Conservation (phyloP, 345 rosid species). For the Eucalyptus grandis region DNA sequence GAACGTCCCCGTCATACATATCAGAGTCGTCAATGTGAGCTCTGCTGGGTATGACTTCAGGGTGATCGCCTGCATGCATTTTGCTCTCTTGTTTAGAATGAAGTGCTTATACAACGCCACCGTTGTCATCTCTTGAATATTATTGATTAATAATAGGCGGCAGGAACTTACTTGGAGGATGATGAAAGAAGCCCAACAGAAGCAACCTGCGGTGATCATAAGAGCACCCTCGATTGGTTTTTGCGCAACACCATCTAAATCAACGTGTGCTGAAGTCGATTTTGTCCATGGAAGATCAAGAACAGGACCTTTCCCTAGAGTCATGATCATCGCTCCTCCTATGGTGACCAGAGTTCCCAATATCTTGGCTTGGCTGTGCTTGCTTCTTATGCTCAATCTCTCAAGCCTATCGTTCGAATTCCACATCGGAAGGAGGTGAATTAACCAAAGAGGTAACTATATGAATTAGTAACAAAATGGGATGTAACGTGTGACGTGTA, state of each 20-base stretch:
- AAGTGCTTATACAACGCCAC: neutral
- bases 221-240: slow-evolving; percentile 50
- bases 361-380: slow-evolving; percentile 74
- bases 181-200: slow-evolving; percentile 63
- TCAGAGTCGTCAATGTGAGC: slow-evolving; percentile 58
- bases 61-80: slow-evolving; percentile 31
- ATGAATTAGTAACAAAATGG: too few relatives aligned
- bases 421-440: neutral
- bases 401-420: slow-evolving; percentile 40
- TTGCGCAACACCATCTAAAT: neutral
- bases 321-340: slow-evolving; percentile 93
- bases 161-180: slow-evolving; percentile 34
- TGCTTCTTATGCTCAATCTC: slow-evolving; percentile 38
- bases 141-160: neutral
- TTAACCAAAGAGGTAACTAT: too few relatives aligned
- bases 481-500: neutral
- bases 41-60: slow-evolving; percentile 49
- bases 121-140: neutral
- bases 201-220: slow-evolving; percentile 44
- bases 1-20: slow-evolving; percentile 45
- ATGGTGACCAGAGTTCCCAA: slow-evolving; percentile 77
- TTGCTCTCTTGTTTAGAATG: neutral
- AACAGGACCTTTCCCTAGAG: slow-evolving; percentile 47
- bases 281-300: slow-evolving; percentile 68
- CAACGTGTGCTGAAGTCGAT: neutral